Evolutionary conservation across 2,329 filamentous ascomycete species (phyloP).

Genomic region (Rutstroemia sp.): DNA sequence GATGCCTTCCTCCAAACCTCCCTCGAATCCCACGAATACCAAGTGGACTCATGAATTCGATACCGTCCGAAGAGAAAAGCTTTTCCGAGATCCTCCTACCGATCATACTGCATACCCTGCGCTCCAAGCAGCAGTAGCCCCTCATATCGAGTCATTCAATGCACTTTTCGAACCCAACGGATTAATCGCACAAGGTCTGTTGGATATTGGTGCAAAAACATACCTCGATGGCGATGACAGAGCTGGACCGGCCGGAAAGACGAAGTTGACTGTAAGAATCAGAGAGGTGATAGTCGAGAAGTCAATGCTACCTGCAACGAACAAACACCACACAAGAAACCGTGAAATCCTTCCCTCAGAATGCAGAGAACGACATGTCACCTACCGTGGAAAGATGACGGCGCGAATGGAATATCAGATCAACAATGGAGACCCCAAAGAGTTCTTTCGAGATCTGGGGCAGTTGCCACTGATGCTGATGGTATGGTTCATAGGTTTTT

Average conservation of each 20-base stretch:
- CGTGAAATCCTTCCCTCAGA: constrained; percentile 86
- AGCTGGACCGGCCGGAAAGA: constrained; percentile 51
- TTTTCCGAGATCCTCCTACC: constrained; percentile 82
- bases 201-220: constrained; percentile 83
- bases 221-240: constrained; percentile 77
- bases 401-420: constrained; percentile 78
- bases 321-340: constrained; percentile 73
- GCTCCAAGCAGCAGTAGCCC: constrained; percentile 76
- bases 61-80: constrained; percentile 74
- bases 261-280: constrained; percentile 70
- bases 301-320: constrained; percentile 67
- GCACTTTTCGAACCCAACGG: constrained; percentile 71
- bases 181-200: constrained; percentile 65
- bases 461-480: constrained; percentile 90
- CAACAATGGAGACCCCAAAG: constrained; percentile 78
- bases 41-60: constrained; percentile 83
- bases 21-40: constrained; percentile 43
- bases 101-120: constrained; percentile 84
- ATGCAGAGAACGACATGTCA: constrained; percentile 86
- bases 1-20: constrained; percentile 20
- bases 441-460: constrained; percentile 78
- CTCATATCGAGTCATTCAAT: constrained; percentile 96
- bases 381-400: constrained; percentile 81
- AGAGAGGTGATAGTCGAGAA: constrained; percentile 79
- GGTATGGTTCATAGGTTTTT: constrained; percentile 37